A percentile compares a stretch with the other conserved stretches of the same genome.
Evolutionary conservation across 2,329 filamentous ascomycete genomes (phyloP).

Genomic region (Chaetoscypha palmicola): DNA sequence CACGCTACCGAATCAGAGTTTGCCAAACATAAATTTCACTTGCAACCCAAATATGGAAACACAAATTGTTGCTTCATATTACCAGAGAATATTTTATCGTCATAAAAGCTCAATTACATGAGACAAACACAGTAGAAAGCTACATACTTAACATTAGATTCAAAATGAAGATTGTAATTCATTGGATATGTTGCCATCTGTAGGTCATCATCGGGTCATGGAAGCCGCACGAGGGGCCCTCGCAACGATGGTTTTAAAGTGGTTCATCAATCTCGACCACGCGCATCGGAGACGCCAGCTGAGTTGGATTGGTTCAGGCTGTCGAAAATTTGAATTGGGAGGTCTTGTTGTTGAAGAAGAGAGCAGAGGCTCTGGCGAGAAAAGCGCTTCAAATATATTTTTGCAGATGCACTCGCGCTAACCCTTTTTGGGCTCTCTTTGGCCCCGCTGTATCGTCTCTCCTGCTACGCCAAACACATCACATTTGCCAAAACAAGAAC

Average conservation of each 20-base stretch:
- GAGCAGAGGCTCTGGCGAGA: conserved; percentile 24
- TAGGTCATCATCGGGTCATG: conserved; percentile 65
- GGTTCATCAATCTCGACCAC: conserved; percentile 61
- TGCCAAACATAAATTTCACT: conserved; percentile 35
- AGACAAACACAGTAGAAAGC: not conserved
- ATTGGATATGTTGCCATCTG: conserved; percentile 47
- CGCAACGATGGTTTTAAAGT: conserved; percentile 80
- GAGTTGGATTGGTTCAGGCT: conserved; percentile 49
- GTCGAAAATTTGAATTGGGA: conserved; percentile 71
- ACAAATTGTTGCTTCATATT: conserved; percentile 47
- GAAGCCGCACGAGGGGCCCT: conserved; percentile 53
- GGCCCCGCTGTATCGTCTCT: no score
- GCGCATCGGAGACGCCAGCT: conserved; percentile 65
- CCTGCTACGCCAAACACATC: no score
- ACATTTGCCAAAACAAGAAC: conserved; percentile 11
- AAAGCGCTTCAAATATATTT: conserved; percentile 18
- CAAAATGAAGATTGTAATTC: no score
- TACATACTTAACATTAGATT: conserved; percentile 15
- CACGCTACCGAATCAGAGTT: conserved; percentile 7
- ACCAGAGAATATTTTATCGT: conserved; percentile 37
- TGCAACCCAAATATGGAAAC: conserved; percentile 38
- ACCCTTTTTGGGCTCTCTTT: conserved; percentile 18
- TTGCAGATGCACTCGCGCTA: conserved; percentile 25
- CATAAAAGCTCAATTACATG: conserved; percentile 18
- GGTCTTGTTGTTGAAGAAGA: conserved; percentile 50